A percentile compares a stretch with the other conserved stretches of the same genome.
Conservation (phyloP, 164 flowering plant genomes). For the Stephania cephalantha region DNA sequence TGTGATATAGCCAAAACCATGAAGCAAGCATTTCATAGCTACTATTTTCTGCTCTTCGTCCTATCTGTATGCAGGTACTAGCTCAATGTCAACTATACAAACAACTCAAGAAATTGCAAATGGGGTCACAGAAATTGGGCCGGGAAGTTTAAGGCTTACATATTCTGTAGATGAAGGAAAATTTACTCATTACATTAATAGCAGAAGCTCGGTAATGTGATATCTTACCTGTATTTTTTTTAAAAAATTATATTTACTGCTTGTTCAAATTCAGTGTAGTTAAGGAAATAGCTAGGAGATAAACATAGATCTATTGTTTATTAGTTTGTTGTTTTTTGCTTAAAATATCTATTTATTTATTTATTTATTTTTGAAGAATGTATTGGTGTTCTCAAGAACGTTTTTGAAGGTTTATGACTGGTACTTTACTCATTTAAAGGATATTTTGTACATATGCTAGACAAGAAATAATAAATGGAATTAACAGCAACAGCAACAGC, state of each 20-base stretch:
- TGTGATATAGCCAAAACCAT: not conserved
- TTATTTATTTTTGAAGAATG: too few species aligned
- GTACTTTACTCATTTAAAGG: too few species aligned
- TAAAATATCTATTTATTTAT: too few species aligned
- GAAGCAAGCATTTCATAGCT: not conserved
- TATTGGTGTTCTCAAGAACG: too few species aligned
- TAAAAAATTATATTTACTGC: not conserved
- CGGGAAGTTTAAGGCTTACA: conserved; percentile 63
- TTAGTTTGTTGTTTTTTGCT: too few species aligned
- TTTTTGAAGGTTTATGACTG: too few species aligned
- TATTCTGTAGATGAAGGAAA: conserved; percentile 55
- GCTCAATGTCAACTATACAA: conserved; percentile 32
- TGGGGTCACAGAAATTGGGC: conserved; percentile 58
- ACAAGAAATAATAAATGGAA: too few species aligned
- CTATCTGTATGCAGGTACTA: conserved; percentile 34
- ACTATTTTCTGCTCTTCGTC: conserved; percentile 4
- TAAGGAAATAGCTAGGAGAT: too few species aligned
- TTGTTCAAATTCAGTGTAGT: too few species aligned
- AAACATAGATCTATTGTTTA: too few species aligned
- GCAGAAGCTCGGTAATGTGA: conserved; percentile 45
- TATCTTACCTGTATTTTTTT: not conserved
- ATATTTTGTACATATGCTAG: too few species aligned
- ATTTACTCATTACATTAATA: conserved; percentile 55
- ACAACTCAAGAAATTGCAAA: conserved; percentile 27
- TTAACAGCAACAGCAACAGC: too few species aligned